These are phyloP conservation scores for Mallotus japonicus DNA, from an alignment of 441 rosid species.

Conservation along the genomic window DNA sequence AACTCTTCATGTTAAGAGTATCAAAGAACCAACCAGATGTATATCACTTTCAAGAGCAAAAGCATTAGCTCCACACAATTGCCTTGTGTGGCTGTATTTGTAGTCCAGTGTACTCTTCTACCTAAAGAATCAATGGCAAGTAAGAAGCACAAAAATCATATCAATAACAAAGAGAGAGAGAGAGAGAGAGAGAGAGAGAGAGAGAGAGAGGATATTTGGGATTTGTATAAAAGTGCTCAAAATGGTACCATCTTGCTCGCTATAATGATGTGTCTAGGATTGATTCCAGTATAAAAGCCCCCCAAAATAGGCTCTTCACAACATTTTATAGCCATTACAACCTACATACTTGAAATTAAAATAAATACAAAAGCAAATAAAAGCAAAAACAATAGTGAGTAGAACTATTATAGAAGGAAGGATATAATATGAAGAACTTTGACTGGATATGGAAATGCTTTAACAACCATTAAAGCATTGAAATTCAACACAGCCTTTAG, in stretches of 20 bases:
- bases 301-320: slow-evolving; percentile 70
- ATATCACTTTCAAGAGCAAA: slow-evolving; percentile 93
- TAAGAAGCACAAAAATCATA: slow-evolving; percentile 12
- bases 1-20: not conserved
- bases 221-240: slow-evolving; percentile 1
- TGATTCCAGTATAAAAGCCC: slow-evolving; percentile 78
- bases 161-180: slow-evolving; percentile 17
- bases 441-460: not conserved
- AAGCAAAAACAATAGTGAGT: slow-evolving; percentile 3
- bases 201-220: not conserved
- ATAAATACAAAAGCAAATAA: not conserved
- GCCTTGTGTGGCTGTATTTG: slow-evolving; percentile 97
- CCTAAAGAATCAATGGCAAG: slow-evolving; percentile 44
- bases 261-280: slow-evolving; percentile 76
- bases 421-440: not conserved
- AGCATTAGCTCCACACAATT: slow-evolving; percentile 88
- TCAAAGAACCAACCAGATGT: slow-evolving; percentile 60
- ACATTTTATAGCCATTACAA: slow-evolving; percentile 89
- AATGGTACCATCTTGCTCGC: slow-evolving; percentile 88
- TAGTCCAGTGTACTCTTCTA: slow-evolving; percentile 92
- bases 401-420: not conserved
- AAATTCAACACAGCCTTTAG: not conserved
- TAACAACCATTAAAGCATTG: not conserved
- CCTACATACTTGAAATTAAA: slow-evolving; percentile 38
- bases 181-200: slow-evolving; percentile 7